phyloP scores from a whole-genome alignment of 306 rosid species.

The Calophaca sinica region DNA sequence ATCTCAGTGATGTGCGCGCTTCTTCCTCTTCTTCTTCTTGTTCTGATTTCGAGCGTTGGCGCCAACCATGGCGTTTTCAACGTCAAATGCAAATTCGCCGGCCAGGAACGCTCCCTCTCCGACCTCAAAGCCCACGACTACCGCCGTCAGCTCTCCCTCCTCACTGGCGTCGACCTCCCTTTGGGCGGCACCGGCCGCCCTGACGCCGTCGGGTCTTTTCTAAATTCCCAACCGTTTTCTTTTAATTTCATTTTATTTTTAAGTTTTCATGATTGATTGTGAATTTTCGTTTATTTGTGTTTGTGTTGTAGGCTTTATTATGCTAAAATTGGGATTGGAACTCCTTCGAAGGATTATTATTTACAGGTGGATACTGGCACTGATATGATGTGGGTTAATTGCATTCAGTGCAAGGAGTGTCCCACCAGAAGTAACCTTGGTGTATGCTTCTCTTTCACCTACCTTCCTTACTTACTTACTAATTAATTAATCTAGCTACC shows the following conservation, averaged over 20 bases:
- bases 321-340: slow-evolving; percentile 96
- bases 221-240: not conserved
- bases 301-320: slow-evolving; percentile 78
- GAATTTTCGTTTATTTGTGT: not conserved
- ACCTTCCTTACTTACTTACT: not conserved
- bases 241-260: not conserved
- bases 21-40: not conserved
- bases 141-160: slow-evolving; percentile 80
- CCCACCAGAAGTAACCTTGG: slow-evolving; percentile 87
- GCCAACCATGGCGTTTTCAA: slow-evolving; percentile 72
- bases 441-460: slow-evolving; percentile 57
- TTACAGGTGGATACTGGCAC: slow-evolving; percentile 97
- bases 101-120: slow-evolving; percentile 69
- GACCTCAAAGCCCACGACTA: slow-evolving; percentile 83
- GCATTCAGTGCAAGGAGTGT: slow-evolving; percentile 90
- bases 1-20: slow-evolving; percentile 6
- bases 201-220: slow-evolving; percentile 77
- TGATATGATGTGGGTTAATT: slow-evolving; percentile 97
- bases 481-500: not conserved
- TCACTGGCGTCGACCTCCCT: slow-evolving; percentile 92
- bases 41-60: slow-evolving; percentile 40
- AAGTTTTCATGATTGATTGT: not conserved
- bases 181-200: slow-evolving; percentile 96
- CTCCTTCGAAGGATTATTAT: slow-evolving; percentile 86
- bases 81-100: slow-evolving; percentile 85